Evolutionary conservation across 2,329 filamentous ascomycete genomes (phyloP).

Genomic region (Elsinoe necatrix): DNA sequence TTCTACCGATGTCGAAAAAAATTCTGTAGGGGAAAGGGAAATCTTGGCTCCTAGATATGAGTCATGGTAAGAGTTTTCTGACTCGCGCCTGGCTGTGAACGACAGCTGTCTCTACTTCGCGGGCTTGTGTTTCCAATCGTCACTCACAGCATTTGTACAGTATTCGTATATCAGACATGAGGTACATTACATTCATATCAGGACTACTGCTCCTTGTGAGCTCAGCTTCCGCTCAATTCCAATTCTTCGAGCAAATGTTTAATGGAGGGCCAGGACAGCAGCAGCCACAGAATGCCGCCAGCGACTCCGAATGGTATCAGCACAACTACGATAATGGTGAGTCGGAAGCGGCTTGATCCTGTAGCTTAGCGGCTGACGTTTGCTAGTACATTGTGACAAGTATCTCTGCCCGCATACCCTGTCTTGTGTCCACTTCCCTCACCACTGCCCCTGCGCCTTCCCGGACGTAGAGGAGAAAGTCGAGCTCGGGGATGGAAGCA

Average conservation of each 20-base stretch:
- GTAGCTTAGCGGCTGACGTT: no score
- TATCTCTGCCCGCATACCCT: slow-evolving; percentile 93
- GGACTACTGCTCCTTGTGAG: slow-evolving; percentile 52
- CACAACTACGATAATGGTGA: slow-evolving; percentile 59
- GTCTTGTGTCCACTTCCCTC: slow-evolving; percentile 89
- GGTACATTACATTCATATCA: slow-evolving; percentile 22
- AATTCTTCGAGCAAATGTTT: slow-evolving; percentile 99
- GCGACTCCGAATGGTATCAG: slow-evolving; percentile 74
- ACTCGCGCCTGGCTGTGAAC: not conserved
- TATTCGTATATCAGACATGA: not conserved
- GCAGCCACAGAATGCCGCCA: slow-evolving; percentile 69
- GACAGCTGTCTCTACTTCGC: not conserved
- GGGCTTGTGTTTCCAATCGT: not conserved
- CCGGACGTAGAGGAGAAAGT: slow-evolving; percentile 54
- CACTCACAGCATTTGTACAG: not conserved
- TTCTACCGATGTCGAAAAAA: no score
- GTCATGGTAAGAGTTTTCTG: not conserved
- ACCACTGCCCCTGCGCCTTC: slow-evolving; percentile 92
- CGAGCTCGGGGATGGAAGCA: slow-evolving; percentile 63
- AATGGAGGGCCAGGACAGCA: slow-evolving; percentile 51
- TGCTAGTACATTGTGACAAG: slow-evolving; percentile 71
- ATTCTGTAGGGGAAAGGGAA: no score
- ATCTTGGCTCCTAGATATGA: not conserved
- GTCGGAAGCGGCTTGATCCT: no score
- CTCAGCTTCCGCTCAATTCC: slow-evolving; percentile 67